Evolutionary conservation across 2,329 filamentous ascomycete genomes (phyloP), one percentile per base, ranked within the genome.

Genomic region (Beauveria brongniartii): DNA sequence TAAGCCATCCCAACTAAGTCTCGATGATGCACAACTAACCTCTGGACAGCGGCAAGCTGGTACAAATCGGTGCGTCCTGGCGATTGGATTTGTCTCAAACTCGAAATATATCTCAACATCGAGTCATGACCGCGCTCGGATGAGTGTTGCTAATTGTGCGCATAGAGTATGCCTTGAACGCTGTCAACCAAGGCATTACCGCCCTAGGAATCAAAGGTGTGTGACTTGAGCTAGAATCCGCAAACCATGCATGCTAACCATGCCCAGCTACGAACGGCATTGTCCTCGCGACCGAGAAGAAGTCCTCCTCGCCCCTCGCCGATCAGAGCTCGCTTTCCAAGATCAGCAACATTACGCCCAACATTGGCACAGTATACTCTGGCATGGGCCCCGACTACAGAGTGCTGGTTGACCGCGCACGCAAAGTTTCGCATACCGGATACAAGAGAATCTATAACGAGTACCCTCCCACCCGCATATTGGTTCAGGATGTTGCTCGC

Each of bases 381-480:
- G 94, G 94, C 74, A 99, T 99, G 94, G 93, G 94, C 34, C 94
- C 94, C 63, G 94, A 99, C 77, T 99, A 97, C 81, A 88, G 94
- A 75, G 91, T 99, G 62, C 84, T 99, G 59, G 94, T 97, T 69
- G 94, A 99, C 82, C 93, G 92, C 77, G 94, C 94, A 69, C 92
- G 94, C 73, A 99, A 97, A 78, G 94, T 97, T 67, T 96, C 92
- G 61, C 94, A 99, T 80, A 96, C 94, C 53, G 89, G 88, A 75
- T 99, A 99, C 87, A 99, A 99, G 86, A 91, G 94, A 76, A 92
- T 99, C 80, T 99, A 99, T 83, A 99, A 99, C 79, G 94, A 99
- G 80, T 99, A 99, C 80, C 94, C 94, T n/a, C 94, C 94, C 6
- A 99, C 94, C 61, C 88, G 94, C 75, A 99, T 99, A 88, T 85